phyloP scores from a whole-genome alignment of 805 yeast genomes.

The Danielia oregonensis region DNA sequence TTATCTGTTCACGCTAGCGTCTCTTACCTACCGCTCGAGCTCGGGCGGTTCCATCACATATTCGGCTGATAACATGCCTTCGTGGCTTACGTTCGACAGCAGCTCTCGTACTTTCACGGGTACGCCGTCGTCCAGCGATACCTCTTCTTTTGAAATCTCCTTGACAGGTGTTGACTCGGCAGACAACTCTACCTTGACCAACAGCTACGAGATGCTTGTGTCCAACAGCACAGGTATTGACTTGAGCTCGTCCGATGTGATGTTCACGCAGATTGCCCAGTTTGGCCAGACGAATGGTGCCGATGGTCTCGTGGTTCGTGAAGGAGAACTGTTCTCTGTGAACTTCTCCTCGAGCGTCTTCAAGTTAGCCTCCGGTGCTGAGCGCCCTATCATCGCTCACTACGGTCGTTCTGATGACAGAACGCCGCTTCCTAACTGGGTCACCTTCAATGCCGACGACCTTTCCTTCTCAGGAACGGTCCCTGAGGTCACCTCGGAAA shows the following conservation, averaged over 20 bases:
- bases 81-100: conserved; percentile 75
- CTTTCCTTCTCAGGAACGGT: conserved; percentile 82
- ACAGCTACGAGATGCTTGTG: conserved; percentile 57
- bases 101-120: conserved; percentile 63
- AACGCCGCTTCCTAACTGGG: conserved; percentile 91
- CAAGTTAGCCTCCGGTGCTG: conserved; percentile 37
- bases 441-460: conserved; percentile 57
- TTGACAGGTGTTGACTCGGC: conserved; percentile 66
- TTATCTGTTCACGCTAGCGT: conserved; percentile 65
- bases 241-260: conserved; percentile 38
- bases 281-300: conserved; percentile 77
- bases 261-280: conserved; percentile 51
- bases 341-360: conserved; percentile 64
- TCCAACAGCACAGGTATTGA: conserved; percentile 54
- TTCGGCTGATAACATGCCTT: conserved; percentile 57
- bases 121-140: conserved; percentile 49
- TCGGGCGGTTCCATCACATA: conserved; percentile 47
- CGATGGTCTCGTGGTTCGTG: conserved; percentile 67
- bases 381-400: conserved; percentile 55
- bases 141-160: conserved; percentile 36
- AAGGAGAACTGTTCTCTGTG: conserved; percentile 64
- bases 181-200: conserved; percentile 43
- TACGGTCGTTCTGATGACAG: conserved; percentile 80
- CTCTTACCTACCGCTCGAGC: conserved; percentile 56
- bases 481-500: conserved; percentile 77